These are phyloP conservation scores for Taiwanofungus camphoratus DNA, from an alignment of 1,284 basidiomycete genomes.

Conservation along the genomic window DNA sequence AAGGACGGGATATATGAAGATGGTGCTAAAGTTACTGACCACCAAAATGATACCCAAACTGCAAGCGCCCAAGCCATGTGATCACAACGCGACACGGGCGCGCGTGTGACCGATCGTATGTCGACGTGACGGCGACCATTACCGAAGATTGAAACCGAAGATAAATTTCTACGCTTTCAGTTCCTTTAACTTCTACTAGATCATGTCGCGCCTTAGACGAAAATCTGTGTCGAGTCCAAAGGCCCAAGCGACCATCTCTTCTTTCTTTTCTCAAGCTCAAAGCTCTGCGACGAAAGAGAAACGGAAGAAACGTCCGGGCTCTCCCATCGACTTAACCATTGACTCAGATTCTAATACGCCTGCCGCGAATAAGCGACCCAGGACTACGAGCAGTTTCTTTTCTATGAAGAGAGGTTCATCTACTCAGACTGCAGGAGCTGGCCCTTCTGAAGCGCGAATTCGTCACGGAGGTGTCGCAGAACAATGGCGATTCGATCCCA, in stretches of 20 bases:
- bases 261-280: conserved; percentile 45
- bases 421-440: conserved; percentile 2
- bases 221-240: not conserved
- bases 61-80: too few species aligned
- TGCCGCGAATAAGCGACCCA: conserved; percentile 33
- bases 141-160: too few species aligned
- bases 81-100: too few species aligned
- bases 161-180: not conserved
- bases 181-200: not conserved
- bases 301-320: conserved; percentile 27
- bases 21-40: too few species aligned
- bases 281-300: conserved; percentile 20
- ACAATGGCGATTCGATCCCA: conserved; percentile 33
- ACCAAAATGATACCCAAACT: too few species aligned
- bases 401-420: conserved; percentile 1
- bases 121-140: too few species aligned
- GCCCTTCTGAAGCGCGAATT: not conserved
- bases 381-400: conserved; percentile 20
- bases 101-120: too few species aligned
- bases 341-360: conserved; percentile 32
- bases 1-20: too few species aligned
- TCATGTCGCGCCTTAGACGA: not conserved
- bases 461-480: conserved; percentile 19
- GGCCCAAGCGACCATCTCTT: conserved; percentile 41
- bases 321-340: conserved; percentile 51